phyloP scores from a whole-genome alignment of 805 yeast genomes.

The Wickerhamomyces ciferrii region DNA sequence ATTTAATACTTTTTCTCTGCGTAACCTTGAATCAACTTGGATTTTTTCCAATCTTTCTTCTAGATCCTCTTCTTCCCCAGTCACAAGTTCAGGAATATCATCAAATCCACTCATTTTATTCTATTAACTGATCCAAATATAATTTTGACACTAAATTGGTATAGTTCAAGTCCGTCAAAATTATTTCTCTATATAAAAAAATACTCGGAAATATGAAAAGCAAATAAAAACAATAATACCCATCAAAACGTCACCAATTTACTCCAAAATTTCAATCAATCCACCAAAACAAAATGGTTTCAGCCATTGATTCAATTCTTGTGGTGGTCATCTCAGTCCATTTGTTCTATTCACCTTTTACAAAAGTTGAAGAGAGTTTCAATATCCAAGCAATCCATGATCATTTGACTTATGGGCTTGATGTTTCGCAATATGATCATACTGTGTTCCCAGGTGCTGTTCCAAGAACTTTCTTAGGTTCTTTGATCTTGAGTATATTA shows the following conservation, averaged over 20 bases:
- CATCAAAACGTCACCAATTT: not conserved
- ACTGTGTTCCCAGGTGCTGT: slow-evolving; percentile 80
- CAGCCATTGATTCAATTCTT: slow-evolving; percentile 29
- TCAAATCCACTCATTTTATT: slow-evolving; percentile 2
- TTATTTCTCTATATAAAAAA: no score
- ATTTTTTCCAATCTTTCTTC: slow-evolving; percentile 10
- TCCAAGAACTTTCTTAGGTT: slow-evolving; percentile 79
- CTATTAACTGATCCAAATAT: no score
- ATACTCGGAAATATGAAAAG: not conserved
- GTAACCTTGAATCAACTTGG: slow-evolving; percentile 8
- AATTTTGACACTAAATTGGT: no score
- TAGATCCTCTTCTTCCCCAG: slow-evolving; percentile 20
- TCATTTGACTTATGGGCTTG: slow-evolving; percentile 56
- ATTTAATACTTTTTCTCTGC: slow-evolving; percentile 10
- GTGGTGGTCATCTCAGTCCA: slow-evolving; percentile 43
- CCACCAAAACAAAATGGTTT: slow-evolving; percentile 2
- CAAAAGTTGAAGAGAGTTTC: slow-evolving; percentile 94
- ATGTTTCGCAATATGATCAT: slow-evolving; percentile 60
- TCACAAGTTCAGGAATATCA: slow-evolving; percentile 20
- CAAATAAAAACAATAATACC: not conserved
- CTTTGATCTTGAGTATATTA: slow-evolving; percentile 45
- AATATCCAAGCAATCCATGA: slow-evolving; percentile 88
- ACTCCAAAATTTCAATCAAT: not conserved
- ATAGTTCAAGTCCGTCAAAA: no score
- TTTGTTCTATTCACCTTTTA: slow-evolving; percentile 62